A percentile compares a stretch with the other conserved stretches of the same genome.
phyloP scores from a whole-genome alignment of 495 filamentous ascomycete genomes.

The Neurospora sp. region DNA sequence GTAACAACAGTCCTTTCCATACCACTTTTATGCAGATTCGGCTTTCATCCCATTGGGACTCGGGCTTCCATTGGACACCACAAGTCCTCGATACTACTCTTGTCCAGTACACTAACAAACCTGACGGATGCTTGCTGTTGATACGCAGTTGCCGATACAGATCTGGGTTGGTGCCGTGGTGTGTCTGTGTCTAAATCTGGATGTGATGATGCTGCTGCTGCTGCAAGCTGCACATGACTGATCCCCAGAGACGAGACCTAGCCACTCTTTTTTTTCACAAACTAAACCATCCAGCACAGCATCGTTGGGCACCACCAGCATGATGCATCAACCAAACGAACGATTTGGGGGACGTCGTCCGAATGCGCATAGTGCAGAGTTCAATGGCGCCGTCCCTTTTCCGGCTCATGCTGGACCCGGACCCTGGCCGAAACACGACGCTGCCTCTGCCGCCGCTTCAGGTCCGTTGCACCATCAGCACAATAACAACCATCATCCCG shows the following conservation, averaged over 20 bases:
- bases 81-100: background rate
- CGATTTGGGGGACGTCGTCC: background rate
- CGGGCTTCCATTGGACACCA: background rate
- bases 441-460: conserved; percentile 5
- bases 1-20: background rate
- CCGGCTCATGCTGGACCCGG: conserved; percentile 1
- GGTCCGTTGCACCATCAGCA: conserved; percentile 15
- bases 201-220: background rate
- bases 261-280: background rate
- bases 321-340: background rate
- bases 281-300: background rate
- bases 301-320: background rate
- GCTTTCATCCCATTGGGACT: background rate
- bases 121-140: background rate
- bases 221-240: background rate
- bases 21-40: background rate
- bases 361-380: background rate
- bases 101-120: background rate
- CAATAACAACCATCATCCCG: conserved; percentile 8
- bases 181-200: background rate
- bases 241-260: background rate
- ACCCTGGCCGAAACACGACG: conserved; percentile 24
- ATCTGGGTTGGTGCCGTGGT: background rate
- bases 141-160: background rate
- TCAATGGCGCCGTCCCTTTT: background rate